Evolutionary conservation across 257 asterid species (phyloP).

Genomic region (Plantago elongata): DNA sequence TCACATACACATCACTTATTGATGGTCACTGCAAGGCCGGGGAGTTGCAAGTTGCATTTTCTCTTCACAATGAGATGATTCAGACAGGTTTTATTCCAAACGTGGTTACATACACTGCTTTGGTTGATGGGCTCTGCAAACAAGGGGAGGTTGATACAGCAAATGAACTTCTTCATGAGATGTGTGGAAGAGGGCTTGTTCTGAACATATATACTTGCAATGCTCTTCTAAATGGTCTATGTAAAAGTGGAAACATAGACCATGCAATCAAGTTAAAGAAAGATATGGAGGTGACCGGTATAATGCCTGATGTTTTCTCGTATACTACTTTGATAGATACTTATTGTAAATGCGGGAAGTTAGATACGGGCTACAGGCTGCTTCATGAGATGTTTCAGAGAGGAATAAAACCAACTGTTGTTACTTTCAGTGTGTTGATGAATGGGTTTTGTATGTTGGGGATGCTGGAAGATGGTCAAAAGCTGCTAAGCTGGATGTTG

Average conservation of each 20-base stretch:
- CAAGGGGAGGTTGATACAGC: constrained; percentile 77
- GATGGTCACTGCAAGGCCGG: constrained; percentile 85
- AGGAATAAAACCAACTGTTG: constrained; percentile 71
- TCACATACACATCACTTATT: constrained; percentile 76
- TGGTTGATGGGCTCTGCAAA: constrained; percentile 96
- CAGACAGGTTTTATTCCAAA: constrained; percentile 54
- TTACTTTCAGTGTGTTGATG: constrained; percentile 87
- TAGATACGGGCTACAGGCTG: constrained; percentile 65
- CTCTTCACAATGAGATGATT: constrained; percentile 84
- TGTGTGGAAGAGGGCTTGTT: constrained; percentile 66
- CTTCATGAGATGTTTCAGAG: constrained; percentile 70
- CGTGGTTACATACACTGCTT: constrained; percentile 81
- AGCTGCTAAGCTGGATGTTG: constrained; percentile 81
- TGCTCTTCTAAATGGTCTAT: constrained; percentile 74
- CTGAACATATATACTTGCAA: constrained; percentile 72
- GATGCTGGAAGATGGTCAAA: constrained; percentile 75
- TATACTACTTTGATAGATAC: constrained; percentile 91
- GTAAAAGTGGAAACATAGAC: constrained; percentile 70
- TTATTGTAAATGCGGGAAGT: constrained; percentile 75
- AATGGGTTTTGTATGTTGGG: constrained; percentile 77
- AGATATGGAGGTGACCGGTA: constrained; percentile 70
- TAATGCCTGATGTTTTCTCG: constrained; percentile 65
- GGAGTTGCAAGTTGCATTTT: constrained; percentile 61
- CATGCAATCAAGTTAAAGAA: constrained; percentile 60
- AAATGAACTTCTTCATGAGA: constrained; percentile 72